Base-by-base conservation (phyloP, 2,329 filamentous ascomycete genomes). In the Xylariaceae sp. region DNA sequence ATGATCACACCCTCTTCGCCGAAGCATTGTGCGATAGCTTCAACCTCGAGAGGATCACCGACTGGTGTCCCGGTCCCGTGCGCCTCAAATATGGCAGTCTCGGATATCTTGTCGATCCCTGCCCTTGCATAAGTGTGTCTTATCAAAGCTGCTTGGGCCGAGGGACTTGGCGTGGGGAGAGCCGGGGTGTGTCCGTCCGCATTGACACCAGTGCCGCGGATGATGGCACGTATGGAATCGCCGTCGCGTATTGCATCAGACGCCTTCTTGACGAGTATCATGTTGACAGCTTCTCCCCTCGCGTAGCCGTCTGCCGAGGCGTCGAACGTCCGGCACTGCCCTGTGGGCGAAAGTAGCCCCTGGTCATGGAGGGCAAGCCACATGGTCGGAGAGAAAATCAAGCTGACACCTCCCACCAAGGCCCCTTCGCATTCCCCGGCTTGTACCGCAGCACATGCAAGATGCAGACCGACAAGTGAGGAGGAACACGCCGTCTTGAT, bases 401-500 rank as follows among this genome's bases (percentile, higher is more conserved):
- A 32, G 46, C 66, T 65, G 14, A 48, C 49, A n/a, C 62, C 63
- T 3, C 49, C 63, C 1, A 61, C 59, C 4, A 67, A 49, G 13
- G 61, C 63, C 1, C 49, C 46, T 7, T 56, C 49, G 11, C 56
- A 60, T 24, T 65, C 62, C 3, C 54, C 44, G 5, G 31, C 36
- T 3, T 48, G 49, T 9, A 61, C 36, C 5, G 54, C 52, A 17
- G 53, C 38, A 18, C 52, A 54, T 2, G 58, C 59, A n/a, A 52
- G 53, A 27, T 60, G 53, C 2, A 66, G 41, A 3, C 60, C 57
- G 13, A 61, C 57, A 9, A 64, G 43, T 1, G 58, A 59, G 0
- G 60, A 61, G 0, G 63, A 65, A 42, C 62, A 65, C 3, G 61
- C 62, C 4, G 63, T 65, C 35, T 64, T 55, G 19, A 57, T 44